Evolutionary conservation across 148 eudicot species (phyloP).

Genomic region (Selenicereus undatus): DNA sequence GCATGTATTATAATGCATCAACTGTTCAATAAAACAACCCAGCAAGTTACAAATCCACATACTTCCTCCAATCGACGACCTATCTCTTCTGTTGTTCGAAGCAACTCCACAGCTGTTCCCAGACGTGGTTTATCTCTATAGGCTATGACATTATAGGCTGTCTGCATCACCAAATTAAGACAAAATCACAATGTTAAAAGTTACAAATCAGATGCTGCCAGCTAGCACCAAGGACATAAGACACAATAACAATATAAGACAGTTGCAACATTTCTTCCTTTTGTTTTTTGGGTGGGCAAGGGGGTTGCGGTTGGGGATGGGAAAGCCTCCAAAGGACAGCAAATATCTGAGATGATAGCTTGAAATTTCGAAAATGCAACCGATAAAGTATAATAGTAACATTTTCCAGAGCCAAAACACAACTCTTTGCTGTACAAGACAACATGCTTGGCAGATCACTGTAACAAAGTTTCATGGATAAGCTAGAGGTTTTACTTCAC

Average conservation of each 20-base stretch:
- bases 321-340: neutral
- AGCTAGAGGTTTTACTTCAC: neutral
- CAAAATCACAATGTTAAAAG: neutral
- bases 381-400: neutral
- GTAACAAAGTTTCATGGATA: neutral
- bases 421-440: neutral
- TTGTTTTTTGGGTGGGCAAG: neutral
- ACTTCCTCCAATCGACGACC: slow-evolving; percentile 65
- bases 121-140: slow-evolving; percentile 84
- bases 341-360: neutral
- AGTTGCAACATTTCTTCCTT: neutral
- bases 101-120: slow-evolving; percentile 73
- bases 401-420: neutral
- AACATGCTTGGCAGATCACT: neutral
- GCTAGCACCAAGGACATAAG: slow-evolving; percentile 11
- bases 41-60: slow-evolving; percentile 17
- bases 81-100: slow-evolving; percentile 72
- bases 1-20: too few relatives aligned
- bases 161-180: slow-evolving; percentile 32
- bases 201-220: neutral
- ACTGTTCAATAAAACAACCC: too few relatives aligned
- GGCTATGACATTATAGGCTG: slow-evolving; percentile 65
- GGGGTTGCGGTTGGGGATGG: neutral
- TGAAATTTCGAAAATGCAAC: neutral
- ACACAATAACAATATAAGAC: neutral